Conservation (phyloP, 192 early-diverging fungal species). For the Neocallimastix lanati region DNA sequence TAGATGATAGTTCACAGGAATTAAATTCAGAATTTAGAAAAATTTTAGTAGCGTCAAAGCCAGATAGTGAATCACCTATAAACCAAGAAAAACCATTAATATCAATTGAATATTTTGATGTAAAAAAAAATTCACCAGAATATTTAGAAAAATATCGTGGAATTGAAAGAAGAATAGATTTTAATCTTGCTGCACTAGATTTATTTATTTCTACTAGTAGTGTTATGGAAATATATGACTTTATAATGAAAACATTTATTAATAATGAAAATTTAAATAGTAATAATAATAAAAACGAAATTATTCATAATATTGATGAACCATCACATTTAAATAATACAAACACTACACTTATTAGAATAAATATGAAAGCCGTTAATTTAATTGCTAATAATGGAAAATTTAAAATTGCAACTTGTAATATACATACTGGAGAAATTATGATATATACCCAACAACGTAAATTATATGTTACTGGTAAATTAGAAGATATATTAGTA, state of each 20-base stretch:
- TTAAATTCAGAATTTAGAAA: conserved; percentile 16
- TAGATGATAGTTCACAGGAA: conserved; percentile 46
- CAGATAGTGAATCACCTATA: neutral
- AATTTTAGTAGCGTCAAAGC: neutral
- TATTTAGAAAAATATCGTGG: neutral
- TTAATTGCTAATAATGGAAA: neutral
- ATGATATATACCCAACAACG: neutral
- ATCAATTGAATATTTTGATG: neutral
- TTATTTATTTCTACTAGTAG: conserved; percentile 69
- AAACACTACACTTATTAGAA: neutral
- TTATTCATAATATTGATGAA: too few relatives aligned
- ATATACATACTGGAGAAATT: neutral
- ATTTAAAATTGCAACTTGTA: neutral
- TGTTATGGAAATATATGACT: conserved; percentile 70
- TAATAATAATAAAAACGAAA: too few relatives aligned
- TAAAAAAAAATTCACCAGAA: neutral
- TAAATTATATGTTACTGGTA: neutral
- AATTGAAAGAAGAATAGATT: neutral
- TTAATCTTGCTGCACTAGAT: conserved; percentile 20
- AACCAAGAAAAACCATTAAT: neutral
- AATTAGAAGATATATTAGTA: neutral
- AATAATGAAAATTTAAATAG: neutral
- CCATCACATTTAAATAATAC: neutral
- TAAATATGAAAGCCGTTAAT: neutral
- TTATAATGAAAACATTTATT: conserved; percentile 56